Percentiles rank a stretch among this genome's conserved stretches.
Evolutionary conservation across 2,329 filamentous ascomycete genomes (phyloP).

Genomic region (Fusarium verrucosum): DNA sequence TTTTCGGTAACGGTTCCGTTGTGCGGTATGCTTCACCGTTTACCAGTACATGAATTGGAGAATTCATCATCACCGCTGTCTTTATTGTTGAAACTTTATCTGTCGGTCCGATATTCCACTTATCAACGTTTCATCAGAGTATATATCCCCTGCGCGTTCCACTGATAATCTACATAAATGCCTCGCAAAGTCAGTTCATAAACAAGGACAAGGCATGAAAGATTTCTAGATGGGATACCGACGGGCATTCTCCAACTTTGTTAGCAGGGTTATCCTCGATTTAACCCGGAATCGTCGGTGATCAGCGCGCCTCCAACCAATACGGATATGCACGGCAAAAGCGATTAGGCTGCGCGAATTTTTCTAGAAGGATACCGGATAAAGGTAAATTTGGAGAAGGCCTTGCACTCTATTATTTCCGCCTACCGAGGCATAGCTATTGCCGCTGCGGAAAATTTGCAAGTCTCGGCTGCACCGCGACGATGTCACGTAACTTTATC

Average conservation of each 20-base stretch:
- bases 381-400: not conserved
- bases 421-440: conserved; percentile 4
- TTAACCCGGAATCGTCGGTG: not conserved
- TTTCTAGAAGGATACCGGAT: conserved; percentile 15
- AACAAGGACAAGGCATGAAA: not conserved
- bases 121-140: conserved; percentile 4
- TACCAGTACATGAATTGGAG: too few species aligned
- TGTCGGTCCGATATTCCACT: conserved; percentile 1
- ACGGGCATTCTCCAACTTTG: not conserved
- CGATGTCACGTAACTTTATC: not conserved
- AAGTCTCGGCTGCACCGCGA: conserved; percentile 1
- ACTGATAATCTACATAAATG: too few species aligned
- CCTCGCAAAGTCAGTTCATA: conserved; percentile 1
- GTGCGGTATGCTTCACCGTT: too few species aligned
- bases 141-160: too few species aligned
- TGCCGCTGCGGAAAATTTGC: not conserved
- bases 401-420: not conserved
- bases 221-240: conserved; percentile 10
- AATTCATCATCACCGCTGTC: not conserved
- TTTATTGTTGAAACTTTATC: not conserved
- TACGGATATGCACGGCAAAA: not conserved
- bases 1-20: conserved; percentile 16
- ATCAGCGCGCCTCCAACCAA: not conserved
- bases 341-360: not conserved
- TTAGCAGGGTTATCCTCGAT: not conserved